phyloP scores from a whole-genome alignment of 805 yeast species.

The Tetrapisispora arboricola region DNA sequence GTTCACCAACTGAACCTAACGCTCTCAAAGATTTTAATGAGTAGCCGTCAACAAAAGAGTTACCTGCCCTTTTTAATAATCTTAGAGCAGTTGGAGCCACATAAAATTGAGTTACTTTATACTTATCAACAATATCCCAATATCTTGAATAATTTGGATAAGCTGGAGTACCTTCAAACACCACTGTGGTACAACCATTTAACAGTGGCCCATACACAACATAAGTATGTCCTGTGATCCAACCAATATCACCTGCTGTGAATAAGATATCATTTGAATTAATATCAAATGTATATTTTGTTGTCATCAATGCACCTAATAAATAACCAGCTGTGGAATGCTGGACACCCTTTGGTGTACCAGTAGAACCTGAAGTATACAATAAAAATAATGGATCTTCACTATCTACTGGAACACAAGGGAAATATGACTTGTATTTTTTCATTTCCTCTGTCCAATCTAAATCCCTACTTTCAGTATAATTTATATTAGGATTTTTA shows the following conservation, averaged over 20 bases:
- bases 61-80: slow-evolving; percentile 67
- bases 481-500: slow-evolving; percentile 39
- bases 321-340: slow-evolving; percentile 76
- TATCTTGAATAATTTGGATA: slow-evolving; percentile 72
- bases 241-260: slow-evolving; percentile 87
- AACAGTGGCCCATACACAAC: slow-evolving; percentile 73
- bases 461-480: slow-evolving; percentile 49
- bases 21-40: slow-evolving; percentile 57
- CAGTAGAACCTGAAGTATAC: slow-evolving; percentile 82
- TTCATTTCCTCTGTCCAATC: slow-evolving; percentile 68
- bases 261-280: slow-evolving; percentile 65
- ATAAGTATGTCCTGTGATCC: slow-evolving; percentile 86
- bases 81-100: slow-evolving; percentile 81
- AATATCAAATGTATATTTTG: slow-evolving; percentile 67
- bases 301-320: slow-evolving; percentile 61
- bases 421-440: slow-evolving; percentile 56
- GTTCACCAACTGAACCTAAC: slow-evolving; percentile 79
- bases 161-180: slow-evolving; percentile 82
- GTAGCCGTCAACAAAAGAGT: slow-evolving; percentile 46
- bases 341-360: slow-evolving; percentile 79
- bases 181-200: slow-evolving; percentile 68
- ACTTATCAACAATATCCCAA: slow-evolving; percentile 65
- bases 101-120: slow-evolving; percentile 68
- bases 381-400: slow-evolving; percentile 75
- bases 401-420: slow-evolving; percentile 67